A percentile compares a stretch with the other conserved stretches of the same genome.
These are phyloP conservation scores for Prunus yedoensis DNA, from an alignment of 331 rosid genomes.

Conservation along the genomic window DNA sequence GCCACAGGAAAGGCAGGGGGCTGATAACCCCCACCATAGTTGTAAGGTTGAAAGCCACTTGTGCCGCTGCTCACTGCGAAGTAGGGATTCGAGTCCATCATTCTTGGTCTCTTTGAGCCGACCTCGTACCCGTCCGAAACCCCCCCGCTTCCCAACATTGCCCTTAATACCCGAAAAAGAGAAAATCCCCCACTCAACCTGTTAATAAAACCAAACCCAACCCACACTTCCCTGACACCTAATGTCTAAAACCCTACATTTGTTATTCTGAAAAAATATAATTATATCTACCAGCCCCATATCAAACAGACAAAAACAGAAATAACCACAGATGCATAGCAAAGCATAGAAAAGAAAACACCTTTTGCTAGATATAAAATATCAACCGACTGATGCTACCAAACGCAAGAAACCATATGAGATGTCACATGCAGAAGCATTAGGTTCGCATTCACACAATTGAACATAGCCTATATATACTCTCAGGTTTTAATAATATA, in stretches of 20 bases:
- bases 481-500: not conserved
- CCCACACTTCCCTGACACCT: conserved; percentile 70
- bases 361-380: not conserved
- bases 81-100: too few relatives aligned
- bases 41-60: too few relatives aligned
- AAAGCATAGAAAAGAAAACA: conserved; percentile 3
- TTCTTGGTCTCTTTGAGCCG: conserved; percentile 43
- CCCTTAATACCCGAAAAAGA: conserved; percentile 88
- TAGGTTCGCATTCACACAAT: not conserved
- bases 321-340: conserved; percentile 5
- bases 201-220: conserved; percentile 95
- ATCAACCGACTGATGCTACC: not conserved
- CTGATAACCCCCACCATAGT: too few relatives aligned
- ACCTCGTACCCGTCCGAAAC: conserved; percentile 99
- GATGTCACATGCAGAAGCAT: too few relatives aligned
- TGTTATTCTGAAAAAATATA: conserved; percentile 16
- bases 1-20: too few relatives aligned
- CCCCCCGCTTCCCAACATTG: conserved; percentile 99
- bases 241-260: conserved; percentile 37
- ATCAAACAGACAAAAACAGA: not conserved
- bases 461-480: not conserved
- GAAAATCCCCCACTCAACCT: conserved; percentile 91
- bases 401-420: not conserved
- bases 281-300: conserved; percentile 23
- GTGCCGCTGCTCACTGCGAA: too few relatives aligned